Conservation (phyloP, 306 rosid species). For the Fagus crenata region DNA sequence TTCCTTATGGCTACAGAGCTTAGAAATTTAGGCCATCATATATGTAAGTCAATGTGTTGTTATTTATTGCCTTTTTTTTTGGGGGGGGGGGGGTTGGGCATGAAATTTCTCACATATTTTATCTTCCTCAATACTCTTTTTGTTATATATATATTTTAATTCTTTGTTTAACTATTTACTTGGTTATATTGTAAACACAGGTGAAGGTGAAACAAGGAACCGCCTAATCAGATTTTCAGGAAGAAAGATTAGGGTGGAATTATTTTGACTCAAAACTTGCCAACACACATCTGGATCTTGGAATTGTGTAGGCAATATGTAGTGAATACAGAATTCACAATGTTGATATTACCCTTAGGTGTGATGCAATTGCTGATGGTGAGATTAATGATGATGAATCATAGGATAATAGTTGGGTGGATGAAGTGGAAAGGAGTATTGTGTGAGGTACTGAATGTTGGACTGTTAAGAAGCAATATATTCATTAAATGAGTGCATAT, state of each 20-base stretch:
- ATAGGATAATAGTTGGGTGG: too few relatives aligned
- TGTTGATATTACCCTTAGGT: slow-evolving; percentile 92
- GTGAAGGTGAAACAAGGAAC: slow-evolving; percentile 74
- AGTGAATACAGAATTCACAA: slow-evolving; percentile 93
- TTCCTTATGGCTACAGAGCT: not conserved
- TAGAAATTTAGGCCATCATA: not conserved
- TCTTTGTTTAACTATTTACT: not conserved
- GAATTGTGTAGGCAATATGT: slow-evolving; percentile 90
- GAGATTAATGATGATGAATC: too few relatives aligned
- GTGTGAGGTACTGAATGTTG: too few relatives aligned
- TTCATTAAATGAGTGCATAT: too few relatives aligned
- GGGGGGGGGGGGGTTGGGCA: not conserved
- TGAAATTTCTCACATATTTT: not conserved
- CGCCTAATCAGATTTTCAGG: slow-evolving; percentile 87
- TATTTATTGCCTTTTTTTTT: not conserved
- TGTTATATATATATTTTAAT: too few relatives aligned
- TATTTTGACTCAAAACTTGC: slow-evolving; percentile 82
- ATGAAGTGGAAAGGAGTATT: too few relatives aligned
- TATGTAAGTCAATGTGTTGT: not conserved
- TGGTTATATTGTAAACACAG: slow-evolving; percentile 42
- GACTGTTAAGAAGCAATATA: too few relatives aligned
- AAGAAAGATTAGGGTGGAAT: slow-evolving; percentile 98
- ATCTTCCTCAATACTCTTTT: not conserved
- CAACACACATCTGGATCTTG: slow-evolving; percentile 89
- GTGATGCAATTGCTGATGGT: slow-evolving; percentile 74